Evolutionary conservation across 805 yeast species (phyloP).

Genomic region (Metschnikowia colocasiae): DNA sequence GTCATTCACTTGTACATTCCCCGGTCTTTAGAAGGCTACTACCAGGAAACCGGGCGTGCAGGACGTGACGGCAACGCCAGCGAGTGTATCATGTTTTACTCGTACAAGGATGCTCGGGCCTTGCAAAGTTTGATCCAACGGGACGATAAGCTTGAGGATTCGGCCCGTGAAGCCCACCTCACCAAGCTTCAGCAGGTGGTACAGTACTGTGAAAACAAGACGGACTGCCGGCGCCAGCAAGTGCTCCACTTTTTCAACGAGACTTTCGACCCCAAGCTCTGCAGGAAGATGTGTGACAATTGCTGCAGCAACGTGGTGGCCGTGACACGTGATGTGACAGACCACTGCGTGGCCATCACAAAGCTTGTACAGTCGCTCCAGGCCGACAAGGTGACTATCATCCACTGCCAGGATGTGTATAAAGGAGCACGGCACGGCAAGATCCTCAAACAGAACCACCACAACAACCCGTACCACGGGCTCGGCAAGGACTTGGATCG

Average conservation of each 20-base stretch:
- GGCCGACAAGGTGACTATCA: slow-evolving; percentile 61
- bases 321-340: slow-evolving; percentile 65
- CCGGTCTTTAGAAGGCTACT: slow-evolving; percentile 89
- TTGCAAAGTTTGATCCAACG: slow-evolving; percentile 73
- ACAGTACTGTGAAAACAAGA: slow-evolving; percentile 84
- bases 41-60: slow-evolving; percentile 98
- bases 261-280: slow-evolving; percentile 58
- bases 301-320: slow-evolving; percentile 46
- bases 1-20: slow-evolving; percentile 89
- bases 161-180: slow-evolving; percentile 71
- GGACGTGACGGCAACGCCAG: slow-evolving; percentile 90
- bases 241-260: slow-evolving; percentile 91
- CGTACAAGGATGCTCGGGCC: slow-evolving; percentile 73
- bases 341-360: slow-evolving; percentile 55
- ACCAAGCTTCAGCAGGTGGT: slow-evolving; percentile 77
- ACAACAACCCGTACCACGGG: slow-evolving; percentile 61
- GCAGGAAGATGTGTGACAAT: slow-evolving; percentile 80
- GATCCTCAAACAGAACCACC: slow-evolving; percentile 61
- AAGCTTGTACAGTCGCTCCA: slow-evolving; percentile 55
- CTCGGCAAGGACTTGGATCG: slow-evolving; percentile 61
- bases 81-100: slow-evolving; percentile 78
- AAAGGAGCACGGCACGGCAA: slow-evolving; percentile 67
- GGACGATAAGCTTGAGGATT: slow-evolving; percentile 62
- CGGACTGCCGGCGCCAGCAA: slow-evolving; percentile 87
- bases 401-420: slow-evolving; percentile 79